These are phyloP conservation scores for Kodamaea derodonti DNA, from an alignment of 1,139 yeast genomes.

Conservation along the genomic window DNA sequence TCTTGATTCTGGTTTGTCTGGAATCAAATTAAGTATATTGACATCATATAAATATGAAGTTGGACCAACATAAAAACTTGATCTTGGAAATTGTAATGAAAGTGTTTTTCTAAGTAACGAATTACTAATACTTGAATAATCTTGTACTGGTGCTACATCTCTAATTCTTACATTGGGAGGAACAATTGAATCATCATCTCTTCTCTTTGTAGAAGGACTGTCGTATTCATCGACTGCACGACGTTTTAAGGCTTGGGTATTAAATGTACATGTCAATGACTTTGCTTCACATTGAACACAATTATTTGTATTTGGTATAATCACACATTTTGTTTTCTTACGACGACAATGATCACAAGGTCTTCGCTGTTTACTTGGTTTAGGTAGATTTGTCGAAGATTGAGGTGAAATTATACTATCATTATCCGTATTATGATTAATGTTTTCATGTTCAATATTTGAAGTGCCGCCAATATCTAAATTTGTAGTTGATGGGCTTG, in stretches of 20 bases:
- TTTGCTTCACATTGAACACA: slow-evolving; percentile 70
- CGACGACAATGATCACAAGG: slow-evolving; percentile 73
- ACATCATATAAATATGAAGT: slow-evolving; percentile 64
- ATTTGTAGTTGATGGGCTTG: slow-evolving; percentile 3
- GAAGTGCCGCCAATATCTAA: not conserved
- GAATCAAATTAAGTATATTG: slow-evolving; percentile 50
- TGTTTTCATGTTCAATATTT: not conserved
- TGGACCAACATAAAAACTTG: slow-evolving; percentile 73
- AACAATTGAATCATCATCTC: slow-evolving; percentile 14
- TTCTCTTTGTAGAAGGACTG: slow-evolving; percentile 11
- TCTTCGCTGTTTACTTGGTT: slow-evolving; percentile 25
- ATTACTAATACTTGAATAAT: slow-evolving; percentile 50
- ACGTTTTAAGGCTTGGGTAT: slow-evolving; percentile 30
- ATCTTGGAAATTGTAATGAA: slow-evolving; percentile 64
- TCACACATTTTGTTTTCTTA: slow-evolving; percentile 61
- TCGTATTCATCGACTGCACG: slow-evolving; percentile 21
- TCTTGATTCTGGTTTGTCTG: slow-evolving; percentile 34
- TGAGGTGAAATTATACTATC: slow-evolving; percentile 6
- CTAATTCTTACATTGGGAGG: slow-evolving; percentile 54
- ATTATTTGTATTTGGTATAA: slow-evolving; percentile 52
- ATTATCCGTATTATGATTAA: slow-evolving; percentile 1
- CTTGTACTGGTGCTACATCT: slow-evolving; percentile 53
- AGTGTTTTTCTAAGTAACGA: slow-evolving; percentile 41
- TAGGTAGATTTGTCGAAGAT: slow-evolving; percentile 3
- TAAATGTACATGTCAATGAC: slow-evolving; percentile 60